These are phyloP conservation scores for Hypoxylon sp. DNA, from an alignment of 2,329 filamentous ascomycete genomes.

Conservation along the genomic window DNA sequence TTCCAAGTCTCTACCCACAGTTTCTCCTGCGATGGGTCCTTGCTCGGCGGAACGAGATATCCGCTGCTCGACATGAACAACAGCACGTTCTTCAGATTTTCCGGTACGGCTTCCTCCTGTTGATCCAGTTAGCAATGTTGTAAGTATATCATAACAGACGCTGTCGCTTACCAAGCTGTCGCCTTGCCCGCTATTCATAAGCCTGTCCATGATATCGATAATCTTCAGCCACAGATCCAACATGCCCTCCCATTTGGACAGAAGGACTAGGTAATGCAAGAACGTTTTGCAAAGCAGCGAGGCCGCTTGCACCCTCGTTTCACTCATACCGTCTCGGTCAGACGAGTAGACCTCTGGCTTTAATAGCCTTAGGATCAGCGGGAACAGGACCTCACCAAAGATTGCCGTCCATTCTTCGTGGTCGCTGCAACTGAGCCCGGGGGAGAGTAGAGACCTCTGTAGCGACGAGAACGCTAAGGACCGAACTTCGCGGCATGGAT, in stretches of 20 bases:
- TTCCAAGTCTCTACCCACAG: constrained; percentile 72
- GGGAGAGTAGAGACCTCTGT: constrained; percentile 84
- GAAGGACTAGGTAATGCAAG: constrained; percentile 85
- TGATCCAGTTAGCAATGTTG: constrained; percentile 18
- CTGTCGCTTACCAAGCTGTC: constrained; percentile 75
- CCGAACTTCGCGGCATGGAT: constrained; percentile 91
- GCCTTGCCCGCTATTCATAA: constrained; percentile 95
- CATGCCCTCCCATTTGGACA: constrained; percentile 88
- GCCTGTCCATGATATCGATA: constrained; percentile 90
- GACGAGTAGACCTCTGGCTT: constrained; percentile 95
- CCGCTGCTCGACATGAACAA: constrained; percentile 93
- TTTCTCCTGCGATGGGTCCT: constrained; percentile 62
- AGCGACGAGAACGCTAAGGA: constrained; percentile 87
- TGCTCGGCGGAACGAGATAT: constrained; percentile 75
- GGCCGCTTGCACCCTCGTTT: constrained; percentile 90
- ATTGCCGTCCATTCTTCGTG: constrained; percentile 95
- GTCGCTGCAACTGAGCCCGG: constrained; percentile 81
- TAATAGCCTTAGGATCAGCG: constrained; percentile 82
- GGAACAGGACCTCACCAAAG: constrained; percentile 92
- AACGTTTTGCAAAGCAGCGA: constrained; percentile 95
- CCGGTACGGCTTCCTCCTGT: constrained; percentile 92
- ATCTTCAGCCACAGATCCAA: constrained; percentile 91
- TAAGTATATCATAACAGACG: no score
- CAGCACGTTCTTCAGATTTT: constrained; percentile 94
- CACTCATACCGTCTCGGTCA: constrained; percentile 91